Percentiles rank a stretch among this genome's conserved stretches.
phyloP scores from a whole-genome alignment of 805 yeast species.

The Metschnikowia shivogae region DNA sequence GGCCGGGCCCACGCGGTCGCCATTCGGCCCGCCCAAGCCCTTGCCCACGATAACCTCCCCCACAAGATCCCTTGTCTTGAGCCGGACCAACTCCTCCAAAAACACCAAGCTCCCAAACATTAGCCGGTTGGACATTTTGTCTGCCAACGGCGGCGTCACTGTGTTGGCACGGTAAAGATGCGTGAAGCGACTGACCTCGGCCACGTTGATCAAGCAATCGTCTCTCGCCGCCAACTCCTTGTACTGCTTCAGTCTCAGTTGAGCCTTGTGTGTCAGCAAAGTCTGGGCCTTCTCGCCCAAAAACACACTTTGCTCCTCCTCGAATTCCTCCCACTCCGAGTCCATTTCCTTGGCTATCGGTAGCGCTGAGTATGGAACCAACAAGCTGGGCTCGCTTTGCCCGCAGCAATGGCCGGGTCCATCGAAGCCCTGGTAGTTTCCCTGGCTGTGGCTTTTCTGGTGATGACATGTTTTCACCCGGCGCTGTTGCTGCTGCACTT shows the following conservation, averaged over 20 bases:
- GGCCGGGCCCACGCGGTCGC: not conserved
- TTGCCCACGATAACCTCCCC: slow-evolving; percentile 13
- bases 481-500: not conserved
- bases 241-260: not conserved
- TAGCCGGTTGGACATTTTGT: slow-evolving; percentile 4
- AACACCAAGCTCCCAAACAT: slow-evolving; percentile 15
- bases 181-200: not conserved
- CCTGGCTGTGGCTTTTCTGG: too few species aligned
- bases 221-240: not conserved
- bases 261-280: not conserved
- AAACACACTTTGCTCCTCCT: slow-evolving; percentile 35
- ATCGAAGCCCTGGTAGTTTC: too few species aligned
- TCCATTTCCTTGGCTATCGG: slow-evolving; percentile 55
- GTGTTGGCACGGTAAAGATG: slow-evolving; percentile 9
- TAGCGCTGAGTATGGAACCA: slow-evolving; percentile 35
- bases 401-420: too few species aligned
- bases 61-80: slow-evolving; percentile 16
- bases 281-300: slow-evolving; percentile 21
- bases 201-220: slow-evolving; percentile 3
- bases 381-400: too few species aligned
- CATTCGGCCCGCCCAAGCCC: slow-evolving; percentile 1
- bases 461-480: not conserved
- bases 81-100: slow-evolving; percentile 19
- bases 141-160: slow-evolving; percentile 3
- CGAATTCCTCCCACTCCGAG: slow-evolving; percentile 38